Evolutionary conservation across 1,284 basidiomycete species (phyloP), one percentile per base, ranked within the genome.

Genomic region (Cryptococcus floricola): DNA sequence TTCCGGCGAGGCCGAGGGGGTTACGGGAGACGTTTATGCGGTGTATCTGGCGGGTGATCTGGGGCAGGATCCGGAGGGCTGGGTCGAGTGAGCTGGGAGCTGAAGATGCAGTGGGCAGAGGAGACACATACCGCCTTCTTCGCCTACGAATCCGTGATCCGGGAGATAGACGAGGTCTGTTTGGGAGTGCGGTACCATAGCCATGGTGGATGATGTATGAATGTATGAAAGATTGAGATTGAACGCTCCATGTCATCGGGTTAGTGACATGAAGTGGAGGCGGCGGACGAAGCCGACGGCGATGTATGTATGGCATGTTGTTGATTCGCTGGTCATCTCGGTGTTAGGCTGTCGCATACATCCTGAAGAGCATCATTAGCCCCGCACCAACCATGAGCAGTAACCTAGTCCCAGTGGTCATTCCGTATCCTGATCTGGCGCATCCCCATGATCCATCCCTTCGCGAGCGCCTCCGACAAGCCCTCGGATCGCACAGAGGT

Each of bases 401-500:
- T 19, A 42, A 27, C 9, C n/a, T 83, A 9, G 83, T 91, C 6
- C n/a, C 75, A 80, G 1, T 83, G 91, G 55, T 85, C 87, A 1
- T 91, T 90, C 72, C 69, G 77, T 5, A 80, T 82, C 13, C 80
- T 92, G 39, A 34, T 34, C 62, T 83, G 19, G 80, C 81, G 12
- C 79, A 81, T 0, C 87, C 89, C 4, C 71, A 80, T 14, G 81
- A 83, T 14, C 31, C 31, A 34, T 10, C 6, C 31, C 77, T 91
- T 23, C 75, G 80, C 34, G 64, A 78, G 38, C 81, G 85, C 13
- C 64, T 77, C 85, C 85, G 87, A 64, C 34, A 58, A 60, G 91
- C 89, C 1, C 91, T 94, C 66, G 91, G 91, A 23, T 88, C 87
- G 4, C 80, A 83, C 58, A 81, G 85, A 10, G 81, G 85, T 56